A percentile compares a stretch with the other conserved stretches of the same genome.
These are phyloP conservation scores for Daldinia loculata DNA, from an alignment of 495 filamentous ascomycete species.

Conservation along the genomic window DNA sequence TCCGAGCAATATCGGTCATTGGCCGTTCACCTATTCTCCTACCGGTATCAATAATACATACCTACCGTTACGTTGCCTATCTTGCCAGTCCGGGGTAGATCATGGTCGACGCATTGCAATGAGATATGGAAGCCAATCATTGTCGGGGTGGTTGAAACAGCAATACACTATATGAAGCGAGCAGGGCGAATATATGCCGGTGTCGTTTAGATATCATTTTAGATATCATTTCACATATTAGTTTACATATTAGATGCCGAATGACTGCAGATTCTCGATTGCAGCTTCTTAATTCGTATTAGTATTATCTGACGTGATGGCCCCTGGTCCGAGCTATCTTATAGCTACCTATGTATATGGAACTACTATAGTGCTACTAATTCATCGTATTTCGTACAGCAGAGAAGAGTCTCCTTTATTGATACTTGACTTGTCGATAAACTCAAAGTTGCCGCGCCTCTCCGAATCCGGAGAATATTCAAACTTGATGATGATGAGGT, in stretches of 20 bases:
- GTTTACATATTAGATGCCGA: conserved; percentile 12
- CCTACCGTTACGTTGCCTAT: conserved; percentile 9
- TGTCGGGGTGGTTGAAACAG: conserved; percentile 5
- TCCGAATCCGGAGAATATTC: conserved; percentile 28
- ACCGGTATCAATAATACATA: conserved; percentile 5
- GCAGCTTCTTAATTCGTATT: conserved; percentile 3
- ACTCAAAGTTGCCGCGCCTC: background rate
- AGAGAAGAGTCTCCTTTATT: background rate
- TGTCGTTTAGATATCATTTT: background rate
- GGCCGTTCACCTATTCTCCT: conserved; percentile 28
- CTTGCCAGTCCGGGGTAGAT: conserved; percentile 30
- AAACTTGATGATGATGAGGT: background rate
- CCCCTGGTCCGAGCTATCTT: background rate
- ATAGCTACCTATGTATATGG: background rate
- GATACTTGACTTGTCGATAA: background rate
- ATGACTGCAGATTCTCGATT: conserved; percentile 17
- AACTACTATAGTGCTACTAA: no score
- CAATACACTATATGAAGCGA: background rate
- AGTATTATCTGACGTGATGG: conserved; percentile 40
- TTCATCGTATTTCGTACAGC: background rate
- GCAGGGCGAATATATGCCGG: background rate
- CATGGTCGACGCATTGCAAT: conserved; percentile 12
- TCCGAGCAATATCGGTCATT: conserved; percentile 4
- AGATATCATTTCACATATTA: background rate
- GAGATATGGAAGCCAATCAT: conserved; percentile 15